Base-by-base conservation (phyloP, 305 asterid species). In the Petunia hybrid region DNA sequence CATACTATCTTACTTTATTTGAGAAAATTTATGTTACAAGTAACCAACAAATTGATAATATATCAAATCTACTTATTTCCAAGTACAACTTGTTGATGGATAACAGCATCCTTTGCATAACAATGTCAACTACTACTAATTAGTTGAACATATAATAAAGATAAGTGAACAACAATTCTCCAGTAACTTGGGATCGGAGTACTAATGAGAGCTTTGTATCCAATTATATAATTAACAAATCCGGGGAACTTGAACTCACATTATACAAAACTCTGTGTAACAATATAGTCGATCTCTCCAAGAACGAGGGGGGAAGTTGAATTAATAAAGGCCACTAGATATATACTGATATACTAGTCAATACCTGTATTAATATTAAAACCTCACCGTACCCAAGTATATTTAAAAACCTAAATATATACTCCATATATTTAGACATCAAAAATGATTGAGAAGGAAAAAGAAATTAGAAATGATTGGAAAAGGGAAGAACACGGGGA, bases 281-380 rank as follows among this genome's bases (percentile, higher is more conserved):
- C 31, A 40, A 66, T 2, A 40, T 2, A 40, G 74, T 1, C 40
- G 31, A 55, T 76, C 46, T 62, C 10, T 4, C 77, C 80, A 8
- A 66, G 46, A 71, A 64, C 35, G 5, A 55, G 5, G 46, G 40
- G 64, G 7, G 3, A 42, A 75, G 39, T 45, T 8, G 80, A 71
- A 53, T 71, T 62, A 71, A 48, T 3, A n/a, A 70, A 36, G 22
- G 6, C 31, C 43, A 63, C 61, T 22, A 42, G 65, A 57, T 22
- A 22, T 22, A 22, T 22, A 22, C 31, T 22, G 31, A 22, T 14
- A 35, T 79, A n/a, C n/a, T n/a, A 75, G 81, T 80, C 86, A 85
- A 63, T 45, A 36, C 70, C 66, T 55, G 74, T 16, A 65, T 22
- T 55, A 41, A 79, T 61, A n/a, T n/a, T n/a, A 22, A 9, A 41